Conservation (phyloP, 2,329 filamentous ascomycete genomes). For the Cryphonectria radicalis region DNA sequence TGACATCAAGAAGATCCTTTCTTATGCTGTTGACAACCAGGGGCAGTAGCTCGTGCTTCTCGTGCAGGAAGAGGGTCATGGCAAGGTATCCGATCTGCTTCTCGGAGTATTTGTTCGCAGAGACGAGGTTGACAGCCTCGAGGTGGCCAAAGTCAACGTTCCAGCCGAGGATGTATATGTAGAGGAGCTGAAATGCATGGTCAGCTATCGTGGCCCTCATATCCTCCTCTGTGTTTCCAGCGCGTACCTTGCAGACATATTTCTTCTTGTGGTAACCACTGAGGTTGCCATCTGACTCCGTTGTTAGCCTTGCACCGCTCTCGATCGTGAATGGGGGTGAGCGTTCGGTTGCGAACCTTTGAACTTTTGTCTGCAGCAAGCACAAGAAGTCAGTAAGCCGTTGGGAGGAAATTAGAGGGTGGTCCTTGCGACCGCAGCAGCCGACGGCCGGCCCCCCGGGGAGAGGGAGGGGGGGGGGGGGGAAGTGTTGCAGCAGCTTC, state of each 20-base stretch:
- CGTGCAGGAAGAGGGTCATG: conserved; percentile 95
- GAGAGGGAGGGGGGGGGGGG: background rate
- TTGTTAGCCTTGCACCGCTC: conserved; percentile 34
- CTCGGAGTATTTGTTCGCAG: conserved; percentile 95
- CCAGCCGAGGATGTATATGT: conserved; percentile 99
- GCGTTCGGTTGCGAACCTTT: conserved; percentile 60
- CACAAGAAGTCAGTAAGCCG: conserved; percentile 23
- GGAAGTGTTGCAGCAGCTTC: background rate
- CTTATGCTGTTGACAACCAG: conserved; percentile 98
- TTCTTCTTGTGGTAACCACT: conserved; percentile 99
- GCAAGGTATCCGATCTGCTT: conserved; percentile 99
- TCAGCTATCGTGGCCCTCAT: conserved; percentile 12
- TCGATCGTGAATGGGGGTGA: conserved; percentile 1
- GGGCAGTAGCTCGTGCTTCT: conserved; percentile 94
- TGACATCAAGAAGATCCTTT: conserved; percentile 91
- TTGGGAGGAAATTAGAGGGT: background rate
- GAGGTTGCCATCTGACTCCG: conserved; percentile 74
- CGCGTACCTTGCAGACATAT: conserved; percentile 91
- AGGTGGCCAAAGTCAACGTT: conserved; percentile 99
- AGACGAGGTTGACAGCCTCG: conserved; percentile 97
- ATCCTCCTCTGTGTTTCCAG: conserved; percentile 19
- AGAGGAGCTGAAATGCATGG: conserved; percentile 69
- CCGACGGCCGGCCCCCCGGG: background rate
- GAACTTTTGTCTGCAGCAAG: conserved; percentile 77
- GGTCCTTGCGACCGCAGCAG: conserved; percentile 6